A percentile compares a stretch with the other conserved stretches of the same genome.
These are phyloP conservation scores for Candida palmyrensis DNA, from an alignment of 805 yeast species.

Conservation along the genomic window DNA sequence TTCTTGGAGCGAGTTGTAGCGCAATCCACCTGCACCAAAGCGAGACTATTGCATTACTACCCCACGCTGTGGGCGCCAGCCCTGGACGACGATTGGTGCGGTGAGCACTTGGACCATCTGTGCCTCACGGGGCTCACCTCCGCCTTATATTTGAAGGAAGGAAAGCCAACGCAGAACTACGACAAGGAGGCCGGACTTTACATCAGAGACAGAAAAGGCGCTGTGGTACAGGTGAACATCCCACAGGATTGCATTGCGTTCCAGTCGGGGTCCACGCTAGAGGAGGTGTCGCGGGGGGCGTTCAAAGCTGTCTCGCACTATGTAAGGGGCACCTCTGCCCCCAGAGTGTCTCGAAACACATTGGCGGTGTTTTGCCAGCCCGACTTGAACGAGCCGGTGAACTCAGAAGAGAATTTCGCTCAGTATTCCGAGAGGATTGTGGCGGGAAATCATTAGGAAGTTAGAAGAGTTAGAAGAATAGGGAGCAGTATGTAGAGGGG, in stretches of 20 bases:
- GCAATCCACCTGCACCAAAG: constrained; percentile 51
- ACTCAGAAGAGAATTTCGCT: constrained; percentile 44
- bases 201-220: constrained; percentile 41
- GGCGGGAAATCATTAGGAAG: constrained; percentile 29
- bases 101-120: constrained; percentile 57
- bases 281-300: constrained; percentile 42
- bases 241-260: constrained; percentile 55
- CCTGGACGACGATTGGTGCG: constrained; percentile 47
- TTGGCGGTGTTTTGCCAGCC: constrained; percentile 64
- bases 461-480: background rate
- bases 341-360: constrained; percentile 44
- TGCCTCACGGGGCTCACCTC: constrained; percentile 57
- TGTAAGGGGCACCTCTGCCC: constrained; percentile 39
- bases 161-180: too few species aligned
- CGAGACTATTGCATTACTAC: constrained; percentile 52
- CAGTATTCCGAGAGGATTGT: constrained; percentile 41
- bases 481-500: background rate
- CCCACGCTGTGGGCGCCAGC: constrained; percentile 19
- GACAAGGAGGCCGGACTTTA: constrained; percentile 47
- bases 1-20: constrained; percentile 43
- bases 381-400: constrained; percentile 44
- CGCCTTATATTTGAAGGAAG: constrained; percentile 46
- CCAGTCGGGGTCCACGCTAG: constrained; percentile 55
- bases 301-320: constrained; percentile 58
- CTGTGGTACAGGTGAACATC: constrained; percentile 44